Evolutionary conservation across 495 filamentous ascomycete genomes (phyloP), one percentile per base, ranked within the genome.

Genomic region (Aspergillus ostianus): DNA sequence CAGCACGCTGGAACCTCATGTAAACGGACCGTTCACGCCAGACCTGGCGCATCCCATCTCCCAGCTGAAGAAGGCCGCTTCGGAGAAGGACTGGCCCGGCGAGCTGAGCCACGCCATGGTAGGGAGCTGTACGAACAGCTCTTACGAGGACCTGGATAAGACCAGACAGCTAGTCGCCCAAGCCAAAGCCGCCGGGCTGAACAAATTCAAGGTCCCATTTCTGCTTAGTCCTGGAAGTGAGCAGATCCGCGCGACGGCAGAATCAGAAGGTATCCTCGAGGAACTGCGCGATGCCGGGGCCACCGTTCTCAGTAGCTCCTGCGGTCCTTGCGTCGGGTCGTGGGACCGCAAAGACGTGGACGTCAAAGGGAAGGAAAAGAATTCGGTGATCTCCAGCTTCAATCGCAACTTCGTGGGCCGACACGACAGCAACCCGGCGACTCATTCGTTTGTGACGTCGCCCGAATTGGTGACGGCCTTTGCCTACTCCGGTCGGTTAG

Each of bases 11-110:
- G 92, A 96, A 77, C 91, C 92, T 10, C 91, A 96, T 68, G 91
- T 96, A 76, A 96, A 96, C 76, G 92, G 92, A 49, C 92, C 92
- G 29, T 95, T 93, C 80, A 96, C 92, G 8, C 92, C 92, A 32
- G 92, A 96, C 84, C 84, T 96, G 71, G 90, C 90, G 23, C 94
- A 91, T 45, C 91, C 92, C 13, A 91, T 96, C 73, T 92, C 90
- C 69, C 88, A 94, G 75, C 92, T 94, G 74, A 87, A 87, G 69
- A 82, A 87, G 63, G 88, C 91, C 57, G 91, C 90, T 56, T 85
- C 90, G 78, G 80, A 78, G 51, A 91, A 93, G 70, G 84, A 85
- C 72, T 96, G 92, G 92, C 92, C 92, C n/a, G 83, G 17, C 4
- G 29, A 54, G 4, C 51, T 54, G 2, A 54, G 23, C 13, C 23